Conservation (phyloP, 1,139 yeast genomes). For the Torulaspora globosa region DNA sequence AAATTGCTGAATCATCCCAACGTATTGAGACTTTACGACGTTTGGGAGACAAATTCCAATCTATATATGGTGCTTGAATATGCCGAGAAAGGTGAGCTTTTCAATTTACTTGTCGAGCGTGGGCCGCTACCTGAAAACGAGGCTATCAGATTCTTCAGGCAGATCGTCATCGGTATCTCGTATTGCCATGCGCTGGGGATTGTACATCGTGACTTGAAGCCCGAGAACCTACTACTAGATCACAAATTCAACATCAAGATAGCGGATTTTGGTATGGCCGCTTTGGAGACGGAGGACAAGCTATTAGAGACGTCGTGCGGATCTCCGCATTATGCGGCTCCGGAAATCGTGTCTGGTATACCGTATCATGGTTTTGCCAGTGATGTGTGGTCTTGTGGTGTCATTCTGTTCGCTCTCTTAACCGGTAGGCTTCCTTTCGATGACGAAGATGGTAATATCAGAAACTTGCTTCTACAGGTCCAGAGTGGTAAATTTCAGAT, state of each 20-base stretch:
- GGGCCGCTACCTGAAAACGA: slow-evolving; percentile 87
- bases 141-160: slow-evolving; percentile 86
- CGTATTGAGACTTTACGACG: slow-evolving; percentile 93
- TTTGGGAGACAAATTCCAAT: slow-evolving; percentile 96
- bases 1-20: slow-evolving; percentile 89
- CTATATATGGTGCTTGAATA: slow-evolving; percentile 87
- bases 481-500: slow-evolving; percentile 83
- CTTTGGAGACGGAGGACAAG: slow-evolving; percentile 80
- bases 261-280: slow-evolving; percentile 99
- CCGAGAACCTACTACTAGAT: slow-evolving; percentile 86
- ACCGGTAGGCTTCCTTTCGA: slow-evolving; percentile 97
- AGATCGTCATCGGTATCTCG: slow-evolving; percentile 84
- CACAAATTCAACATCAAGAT: slow-evolving; percentile 85
- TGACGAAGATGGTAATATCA: slow-evolving; percentile 74
- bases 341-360: slow-evolving; percentile 93
- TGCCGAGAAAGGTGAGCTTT: slow-evolving; percentile 95
- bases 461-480: slow-evolving; percentile 79
- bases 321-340: slow-evolving; percentile 97
- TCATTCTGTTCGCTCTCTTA: slow-evolving; percentile 82
- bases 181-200: slow-evolving; percentile 93
- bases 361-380: slow-evolving; percentile 95
- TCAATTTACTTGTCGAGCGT: slow-evolving; percentile 81
- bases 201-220: slow-evolving; percentile 92
- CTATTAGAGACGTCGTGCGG: slow-evolving; percentile 94
- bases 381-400: slow-evolving; percentile 98